Conservation (phyloP, 1,284 basidiomycete genomes). For the Albatrellus sp. region DNA sequence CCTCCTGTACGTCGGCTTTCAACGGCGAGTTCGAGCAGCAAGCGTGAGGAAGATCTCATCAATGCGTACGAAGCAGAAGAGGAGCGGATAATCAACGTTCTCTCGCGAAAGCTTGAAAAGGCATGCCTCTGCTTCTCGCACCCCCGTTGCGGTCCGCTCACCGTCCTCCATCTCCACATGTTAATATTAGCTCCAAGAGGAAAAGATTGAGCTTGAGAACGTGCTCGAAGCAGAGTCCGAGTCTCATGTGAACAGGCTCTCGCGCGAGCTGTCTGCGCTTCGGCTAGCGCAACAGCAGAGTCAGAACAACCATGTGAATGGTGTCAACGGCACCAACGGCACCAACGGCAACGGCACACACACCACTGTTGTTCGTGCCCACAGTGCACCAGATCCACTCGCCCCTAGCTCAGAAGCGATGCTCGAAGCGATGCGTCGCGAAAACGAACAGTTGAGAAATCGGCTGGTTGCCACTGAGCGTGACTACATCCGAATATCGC, state of each 20-base stretch:
- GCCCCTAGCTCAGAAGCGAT: constrained; percentile 49
- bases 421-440: constrained; percentile 59
- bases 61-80: constrained; percentile 82
- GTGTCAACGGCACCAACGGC: constrained; percentile 11
- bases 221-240: constrained; percentile 70
- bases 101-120: constrained; percentile 70
- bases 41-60: constrained; percentile 60
- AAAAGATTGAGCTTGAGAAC: constrained; percentile 75
- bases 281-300: constrained; percentile 38
- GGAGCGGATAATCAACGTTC: constrained; percentile 70
- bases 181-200: constrained; percentile 49
- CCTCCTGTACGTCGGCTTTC: constrained; percentile 47
- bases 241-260: constrained; percentile 62
- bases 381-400: constrained; percentile 20
- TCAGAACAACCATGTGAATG: constrained; percentile 21
- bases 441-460: constrained; percentile 60
- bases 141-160: no score
- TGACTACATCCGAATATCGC: constrained; percentile 56
- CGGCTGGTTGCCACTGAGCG: constrained; percentile 59
- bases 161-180: constrained; percentile 3
- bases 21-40: constrained; percentile 33
- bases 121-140: constrained; percentile 25
- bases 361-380: no score
- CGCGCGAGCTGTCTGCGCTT: constrained; percentile 55
- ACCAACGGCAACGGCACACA: no score